Percentiles rank a stretch among this genome's conserved stretches.
phyloP scores from a whole-genome alignment of 148 eudicot species.

The Euryodendron excelsum region DNA sequence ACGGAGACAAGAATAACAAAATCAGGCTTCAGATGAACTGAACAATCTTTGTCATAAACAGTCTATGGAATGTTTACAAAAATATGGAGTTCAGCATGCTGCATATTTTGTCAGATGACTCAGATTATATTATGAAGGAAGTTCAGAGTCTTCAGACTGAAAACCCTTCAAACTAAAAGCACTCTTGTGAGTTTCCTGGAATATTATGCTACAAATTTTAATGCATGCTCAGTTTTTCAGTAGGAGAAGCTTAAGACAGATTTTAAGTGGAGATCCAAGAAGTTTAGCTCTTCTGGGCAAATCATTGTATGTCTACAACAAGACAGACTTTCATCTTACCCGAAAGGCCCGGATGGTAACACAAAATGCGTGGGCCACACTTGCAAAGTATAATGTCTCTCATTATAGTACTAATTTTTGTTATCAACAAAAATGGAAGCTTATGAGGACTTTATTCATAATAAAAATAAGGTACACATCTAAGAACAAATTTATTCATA shows the following conservation, averaged over 20 bases:
- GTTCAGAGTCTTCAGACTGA: background rate
- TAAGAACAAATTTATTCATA: background rate
- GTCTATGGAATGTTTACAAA: background rate
- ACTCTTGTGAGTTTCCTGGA: background rate
- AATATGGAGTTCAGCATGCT: background rate
- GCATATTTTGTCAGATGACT: background rate
- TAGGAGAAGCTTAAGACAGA: background rate
- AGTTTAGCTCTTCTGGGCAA: background rate
- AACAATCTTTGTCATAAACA: background rate
- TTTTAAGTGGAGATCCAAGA: background rate
- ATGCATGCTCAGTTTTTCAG: background rate
- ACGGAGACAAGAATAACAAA: background rate
- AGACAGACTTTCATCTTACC: constrained; percentile 10
- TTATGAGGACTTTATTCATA: background rate
- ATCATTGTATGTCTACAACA: background rate
- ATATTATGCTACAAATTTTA: background rate
- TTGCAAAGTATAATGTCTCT: background rate
- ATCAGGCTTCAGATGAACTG: background rate
- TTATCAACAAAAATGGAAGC: background rate
- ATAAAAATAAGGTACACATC: background rate
- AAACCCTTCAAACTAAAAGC: background rate
- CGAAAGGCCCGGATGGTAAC: background rate
- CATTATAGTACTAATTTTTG: background rate
- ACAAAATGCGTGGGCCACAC: background rate
- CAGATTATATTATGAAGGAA: background rate